Base-by-base conservation (phyloP, 257 asterid genomes). In the Ophiorrhiza pumila region DNA sequence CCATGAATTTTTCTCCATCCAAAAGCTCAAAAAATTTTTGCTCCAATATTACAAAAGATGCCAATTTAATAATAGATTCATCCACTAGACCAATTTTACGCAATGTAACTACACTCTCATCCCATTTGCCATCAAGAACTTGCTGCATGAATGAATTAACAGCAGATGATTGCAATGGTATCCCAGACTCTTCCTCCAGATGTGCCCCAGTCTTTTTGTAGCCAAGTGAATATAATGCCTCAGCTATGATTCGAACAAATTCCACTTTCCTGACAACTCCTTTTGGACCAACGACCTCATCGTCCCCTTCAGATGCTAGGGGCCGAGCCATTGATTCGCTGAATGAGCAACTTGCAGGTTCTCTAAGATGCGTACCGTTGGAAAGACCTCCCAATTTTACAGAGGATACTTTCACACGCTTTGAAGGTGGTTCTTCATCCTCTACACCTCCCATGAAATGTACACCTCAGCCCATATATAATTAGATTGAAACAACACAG, bases 401-500 rank as follows among this genome's bases (percentile, higher is more conserved):
- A 72, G 86, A 85, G 79, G 85, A 71, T 74, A 85, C 85, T 84
- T 88, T 91, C 87, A 85, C 89, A 59, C 96, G 97, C 76, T 91
- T 89, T 61, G 91, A 84, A 43, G 92, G 92, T 82, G 96, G 94
- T 81, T 83, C 96, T 80, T 86, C 87, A 77, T 86, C 92, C 81
- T 85, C 92, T 85, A 83, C 85, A 83, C 96, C 92, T 90, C 95
- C 96, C 96, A 90, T 90, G 91, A 86, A 90, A 90, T 83, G 91
- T 74, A 81, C 83, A 80, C 82, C 83, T 88, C 91, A 90, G 92
- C 88, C 96, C 91, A 88, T 90, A 84, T 82, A 88, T 83, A 57
- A 45, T 63, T 84, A 59, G 79, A 58, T 65, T 50, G 78, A 69
- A 53, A 74, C 35, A 80, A 32, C 73, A 46, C 71, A 14, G 45